phyloP scores from a whole-genome alignment of 2,329 filamentous ascomycete genomes.

The Trichophyton rubrum region DNA sequence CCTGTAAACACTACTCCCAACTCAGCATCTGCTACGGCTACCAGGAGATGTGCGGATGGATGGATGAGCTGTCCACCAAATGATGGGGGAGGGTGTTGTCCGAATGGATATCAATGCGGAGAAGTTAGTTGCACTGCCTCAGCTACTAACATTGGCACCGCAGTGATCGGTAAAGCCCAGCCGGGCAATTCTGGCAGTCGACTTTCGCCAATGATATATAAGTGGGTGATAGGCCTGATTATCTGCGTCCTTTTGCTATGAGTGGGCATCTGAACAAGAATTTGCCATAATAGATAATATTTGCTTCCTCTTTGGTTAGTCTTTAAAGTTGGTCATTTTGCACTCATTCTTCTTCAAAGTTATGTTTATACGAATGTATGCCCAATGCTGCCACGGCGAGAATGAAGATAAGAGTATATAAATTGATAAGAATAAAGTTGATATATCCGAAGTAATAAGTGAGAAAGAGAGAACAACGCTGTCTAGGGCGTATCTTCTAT shows the following conservation, averaged over 20 bases:
- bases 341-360: not conserved
- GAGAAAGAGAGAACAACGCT: not conserved
- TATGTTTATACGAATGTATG: not conserved
- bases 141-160: conserved; percentile 40
- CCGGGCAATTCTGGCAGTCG: conserved; percentile 15
- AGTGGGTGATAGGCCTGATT: not conserved
- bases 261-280: not conserved
- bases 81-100: conserved; percentile 72
- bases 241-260: not conserved
- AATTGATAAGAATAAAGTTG: not conserved
- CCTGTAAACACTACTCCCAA: conserved; percentile 38
- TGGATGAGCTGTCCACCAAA: conserved; percentile 62
- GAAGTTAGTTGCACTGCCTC: conserved; percentile 55
- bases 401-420: not conserved
- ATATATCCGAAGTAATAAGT: not conserved
- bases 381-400: not conserved
- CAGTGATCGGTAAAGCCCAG: conserved; percentile 34
- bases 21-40: conserved; percentile 21
- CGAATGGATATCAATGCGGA: conserved; percentile 61
- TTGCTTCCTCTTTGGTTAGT: not conserved
- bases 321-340: not conserved
- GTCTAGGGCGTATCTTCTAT: not conserved
- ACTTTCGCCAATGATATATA: not conserved
- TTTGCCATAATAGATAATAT: not conserved
- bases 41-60: conserved; percentile 54